phyloP scores from a whole-genome alignment of 345 rosid genomes.

The Microthlaspi erraticum region DNA sequence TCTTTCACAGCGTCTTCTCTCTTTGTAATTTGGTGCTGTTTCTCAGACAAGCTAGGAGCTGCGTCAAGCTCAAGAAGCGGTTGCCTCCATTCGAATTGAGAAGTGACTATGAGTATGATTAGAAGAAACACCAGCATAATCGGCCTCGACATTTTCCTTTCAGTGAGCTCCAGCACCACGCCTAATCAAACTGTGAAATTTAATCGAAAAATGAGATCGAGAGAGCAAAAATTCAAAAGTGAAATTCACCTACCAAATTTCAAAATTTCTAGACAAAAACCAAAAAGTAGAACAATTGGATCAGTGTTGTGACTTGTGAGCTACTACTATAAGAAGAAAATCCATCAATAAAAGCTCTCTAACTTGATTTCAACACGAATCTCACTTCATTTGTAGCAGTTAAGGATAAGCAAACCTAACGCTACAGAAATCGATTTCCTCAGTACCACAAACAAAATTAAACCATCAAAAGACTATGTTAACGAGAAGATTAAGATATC shows the following conservation, averaged over 20 bases:
- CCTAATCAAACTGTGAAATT: not conserved
- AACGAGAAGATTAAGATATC: not conserved
- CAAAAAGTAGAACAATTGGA: not conserved
- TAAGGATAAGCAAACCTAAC: not conserved
- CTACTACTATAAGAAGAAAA: not conserved
- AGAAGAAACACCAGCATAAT: conserved; percentile 76
- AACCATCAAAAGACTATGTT: not conserved
- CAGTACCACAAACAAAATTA: conserved; percentile 8
- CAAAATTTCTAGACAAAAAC: not conserved
- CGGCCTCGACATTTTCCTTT: conserved; percentile 70
- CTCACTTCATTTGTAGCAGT: not conserved
- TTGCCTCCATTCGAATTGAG: conserved; percentile 95
- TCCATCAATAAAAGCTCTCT: not conserved
- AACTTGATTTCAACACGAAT: not conserved
- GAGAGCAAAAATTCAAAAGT: not conserved
- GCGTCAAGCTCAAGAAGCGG: conserved; percentile 74
- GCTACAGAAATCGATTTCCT: not conserved
- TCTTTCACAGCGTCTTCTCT: conserved; percentile 82
- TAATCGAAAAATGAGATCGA: not conserved
- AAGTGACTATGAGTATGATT: conserved; percentile 75
- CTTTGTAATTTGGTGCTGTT: conserved; percentile 60
- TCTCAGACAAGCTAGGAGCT: conserved; percentile 53
- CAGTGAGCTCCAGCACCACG: too few species aligned
- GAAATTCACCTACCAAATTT: conserved; percentile 1
- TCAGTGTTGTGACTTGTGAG: conserved; percentile 7